phyloP scores from a whole-genome alignment of 345 rosid species.

The Rhizophora mangle region DNA sequence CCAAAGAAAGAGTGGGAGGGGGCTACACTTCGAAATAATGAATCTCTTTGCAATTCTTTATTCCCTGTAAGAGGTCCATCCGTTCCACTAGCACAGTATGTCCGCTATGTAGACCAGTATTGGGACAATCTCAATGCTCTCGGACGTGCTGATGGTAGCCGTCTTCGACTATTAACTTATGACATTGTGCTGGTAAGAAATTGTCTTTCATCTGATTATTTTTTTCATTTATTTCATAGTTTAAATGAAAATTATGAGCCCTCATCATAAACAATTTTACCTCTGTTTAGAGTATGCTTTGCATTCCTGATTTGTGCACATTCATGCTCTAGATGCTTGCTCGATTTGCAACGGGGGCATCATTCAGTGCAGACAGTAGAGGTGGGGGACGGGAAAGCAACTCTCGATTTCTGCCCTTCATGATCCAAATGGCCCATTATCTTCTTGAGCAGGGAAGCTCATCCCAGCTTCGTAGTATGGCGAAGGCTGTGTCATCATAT shows the following conservation, averaged over 20 bases:
- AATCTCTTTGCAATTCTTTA: conserved; percentile 91
- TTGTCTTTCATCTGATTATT: neutral
- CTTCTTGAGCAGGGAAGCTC: conserved; percentile 93
- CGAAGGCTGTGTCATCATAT: conserved; percentile 73
- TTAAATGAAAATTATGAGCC: neutral
- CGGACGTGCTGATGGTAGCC: conserved; percentile 93
- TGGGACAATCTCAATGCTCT: conserved; percentile 95
- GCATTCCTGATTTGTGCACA: neutral
- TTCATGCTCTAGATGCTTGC: conserved; percentile 70
- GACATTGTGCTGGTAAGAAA: conserved; percentile 87
- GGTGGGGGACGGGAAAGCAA: conserved; percentile 99
- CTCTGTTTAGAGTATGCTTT: neutral
- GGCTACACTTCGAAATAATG: conserved; percentile 90
- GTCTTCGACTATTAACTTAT: conserved; percentile 84
- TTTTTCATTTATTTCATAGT: neutral
- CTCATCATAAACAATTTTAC: neutral
- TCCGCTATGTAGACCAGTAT: conserved; percentile 79
- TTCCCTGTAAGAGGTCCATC: conserved; percentile 93
- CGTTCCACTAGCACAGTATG: conserved; percentile 72
- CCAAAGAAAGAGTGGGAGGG: conserved; percentile 99
- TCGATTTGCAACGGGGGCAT: conserved; percentile 97
- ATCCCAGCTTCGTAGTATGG: conserved; percentile 66
- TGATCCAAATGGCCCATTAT: conserved; percentile 91
- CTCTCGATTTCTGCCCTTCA: conserved; percentile 87
- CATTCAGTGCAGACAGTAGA: conserved; percentile 74